Evolutionary conservation across 345 rosid genomes (phyloP).

Genomic region (Microthlaspi erraticum): DNA sequence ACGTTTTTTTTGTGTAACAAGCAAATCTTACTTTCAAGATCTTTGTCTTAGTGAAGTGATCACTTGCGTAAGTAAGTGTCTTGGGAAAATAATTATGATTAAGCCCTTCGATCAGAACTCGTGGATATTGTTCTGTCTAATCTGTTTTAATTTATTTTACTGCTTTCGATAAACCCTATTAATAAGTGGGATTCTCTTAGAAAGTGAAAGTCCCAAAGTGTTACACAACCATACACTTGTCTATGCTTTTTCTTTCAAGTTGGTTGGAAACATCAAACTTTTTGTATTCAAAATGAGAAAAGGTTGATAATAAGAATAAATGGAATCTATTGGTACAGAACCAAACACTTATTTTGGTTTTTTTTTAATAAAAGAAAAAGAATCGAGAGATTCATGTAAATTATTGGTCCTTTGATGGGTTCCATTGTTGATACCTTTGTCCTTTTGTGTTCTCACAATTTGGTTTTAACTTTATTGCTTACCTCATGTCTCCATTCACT

Average conservation of each 20-base stretch:
- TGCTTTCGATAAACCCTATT: conserved; percentile 7
- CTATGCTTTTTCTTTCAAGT: conserved; percentile 43
- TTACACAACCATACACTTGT: conserved; percentile 26
- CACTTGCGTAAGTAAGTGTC: conserved; percentile 20
- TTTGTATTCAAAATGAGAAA: conserved; percentile 1
- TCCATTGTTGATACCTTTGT: conserved; percentile 40
- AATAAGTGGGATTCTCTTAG: conserved; percentile 18
- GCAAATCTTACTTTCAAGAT: conserved; percentile 19
- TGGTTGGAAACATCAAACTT: conserved; percentile 59
- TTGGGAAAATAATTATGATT: not conserved
- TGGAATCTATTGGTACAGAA: conserved; percentile 39
- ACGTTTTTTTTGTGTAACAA: not conserved
- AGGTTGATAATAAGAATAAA: not conserved
- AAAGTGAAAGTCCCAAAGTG: conserved; percentile 23
- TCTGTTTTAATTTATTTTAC: not conserved
- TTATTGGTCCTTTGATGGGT: conserved; percentile 35
- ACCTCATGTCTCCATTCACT: conserved; percentile 33
- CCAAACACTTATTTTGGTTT: conserved; percentile 31
- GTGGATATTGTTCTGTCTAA: not conserved
- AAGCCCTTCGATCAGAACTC: conserved; percentile 2
- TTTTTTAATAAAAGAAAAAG: not conserved
- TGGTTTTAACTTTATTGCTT: conserved; percentile 31
- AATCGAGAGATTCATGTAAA: conserved; percentile 30
- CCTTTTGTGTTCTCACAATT: conserved; percentile 34
- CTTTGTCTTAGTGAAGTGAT: conserved; percentile 7